A percentile compares a stretch with the other conserved stretches of the same genome.
phyloP scores from a whole-genome alignment of 345 rosid species.

The Brassica juncea region DNA sequence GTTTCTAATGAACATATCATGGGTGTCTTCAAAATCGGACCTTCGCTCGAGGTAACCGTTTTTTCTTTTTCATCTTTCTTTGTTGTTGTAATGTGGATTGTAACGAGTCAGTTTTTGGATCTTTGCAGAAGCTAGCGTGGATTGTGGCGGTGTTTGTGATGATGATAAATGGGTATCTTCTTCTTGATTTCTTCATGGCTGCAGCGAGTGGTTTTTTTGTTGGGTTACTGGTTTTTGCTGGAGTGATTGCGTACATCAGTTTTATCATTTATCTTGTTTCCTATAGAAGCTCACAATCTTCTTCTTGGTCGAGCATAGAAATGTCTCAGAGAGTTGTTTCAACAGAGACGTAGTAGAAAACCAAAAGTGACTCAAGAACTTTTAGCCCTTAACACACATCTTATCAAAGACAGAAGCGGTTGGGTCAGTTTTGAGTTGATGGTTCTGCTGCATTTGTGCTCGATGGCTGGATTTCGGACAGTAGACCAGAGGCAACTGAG shows the following conservation, averaged over 20 bases:
- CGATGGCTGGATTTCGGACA: not conserved
- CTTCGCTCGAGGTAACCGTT: slow-evolving; percentile 61
- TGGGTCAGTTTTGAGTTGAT: not conserved
- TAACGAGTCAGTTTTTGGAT: slow-evolving; percentile 13
- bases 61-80: not conserved
- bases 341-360: slow-evolving; percentile 26
- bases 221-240: slow-evolving; percentile 48
- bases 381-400: slow-evolving; percentile 1
- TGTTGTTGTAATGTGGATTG: not conserved
- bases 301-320: slow-evolving; percentile 51
- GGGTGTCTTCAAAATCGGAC: slow-evolving; percentile 81
- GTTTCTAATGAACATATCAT: slow-evolving; percentile 79
- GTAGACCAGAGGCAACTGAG: not conserved
- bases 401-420: not conserved
- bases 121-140: slow-evolving; percentile 73
- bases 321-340: slow-evolving; percentile 47
- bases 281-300: slow-evolving; percentile 45
- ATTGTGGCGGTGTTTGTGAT: slow-evolving; percentile 84
- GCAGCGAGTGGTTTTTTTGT: slow-evolving; percentile 62
- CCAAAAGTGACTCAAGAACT: not conserved
- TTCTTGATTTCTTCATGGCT: slow-evolving; percentile 68
- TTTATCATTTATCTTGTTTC: slow-evolving; percentile 67
- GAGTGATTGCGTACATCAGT: slow-evolving; percentile 59
- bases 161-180: slow-evolving; percentile 75
- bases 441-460: slow-evolving; percentile 23